Conservation (phyloP, 1,284 basidiomycete species). For the Tilletia walkeri region DNA sequence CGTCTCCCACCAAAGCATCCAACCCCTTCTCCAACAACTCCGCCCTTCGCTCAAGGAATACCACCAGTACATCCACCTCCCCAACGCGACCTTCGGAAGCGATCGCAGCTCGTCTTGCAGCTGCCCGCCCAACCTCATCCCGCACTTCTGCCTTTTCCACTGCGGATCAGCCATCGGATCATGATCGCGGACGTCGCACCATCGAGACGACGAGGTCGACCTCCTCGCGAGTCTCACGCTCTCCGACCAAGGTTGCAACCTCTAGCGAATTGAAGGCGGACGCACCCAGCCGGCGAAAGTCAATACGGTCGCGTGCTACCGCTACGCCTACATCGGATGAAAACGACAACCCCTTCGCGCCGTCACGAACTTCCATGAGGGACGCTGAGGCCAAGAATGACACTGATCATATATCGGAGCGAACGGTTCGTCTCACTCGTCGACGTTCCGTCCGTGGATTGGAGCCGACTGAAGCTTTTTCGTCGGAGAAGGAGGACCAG, state of each 20-base stretch:
- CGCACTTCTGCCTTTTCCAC: not conserved
- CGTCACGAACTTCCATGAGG: not conserved
- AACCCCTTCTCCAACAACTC: not conserved
- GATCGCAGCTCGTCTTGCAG: not conserved
- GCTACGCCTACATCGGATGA: not conserved
- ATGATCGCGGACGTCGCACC: not conserved
- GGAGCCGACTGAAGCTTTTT: not conserved
- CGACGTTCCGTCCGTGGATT: not conserved
- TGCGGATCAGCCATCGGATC: too few species aligned
- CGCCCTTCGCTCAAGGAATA: not conserved
- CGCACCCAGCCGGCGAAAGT: not conserved
- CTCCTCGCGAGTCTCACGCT: not conserved
- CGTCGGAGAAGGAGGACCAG: not conserved
- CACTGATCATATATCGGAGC: not conserved
- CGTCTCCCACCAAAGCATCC: conserved; percentile 1
- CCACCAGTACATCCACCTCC: not conserved
- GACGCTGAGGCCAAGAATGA: not conserved
- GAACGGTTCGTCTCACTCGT: not conserved
- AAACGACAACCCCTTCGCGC: conserved; percentile 8
- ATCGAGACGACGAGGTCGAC: not conserved
- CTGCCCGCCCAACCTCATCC: not conserved
- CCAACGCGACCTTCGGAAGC: not conserved
- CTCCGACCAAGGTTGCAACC: too few species aligned
- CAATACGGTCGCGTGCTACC: not conserved
- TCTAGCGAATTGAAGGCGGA: not conserved